Percentiles rank a stretch among this genome's conserved stretches.
Evolutionary conservation across 2,329 filamentous ascomycete genomes (phyloP).

Genomic region (Sporothrix schenckii): DNA sequence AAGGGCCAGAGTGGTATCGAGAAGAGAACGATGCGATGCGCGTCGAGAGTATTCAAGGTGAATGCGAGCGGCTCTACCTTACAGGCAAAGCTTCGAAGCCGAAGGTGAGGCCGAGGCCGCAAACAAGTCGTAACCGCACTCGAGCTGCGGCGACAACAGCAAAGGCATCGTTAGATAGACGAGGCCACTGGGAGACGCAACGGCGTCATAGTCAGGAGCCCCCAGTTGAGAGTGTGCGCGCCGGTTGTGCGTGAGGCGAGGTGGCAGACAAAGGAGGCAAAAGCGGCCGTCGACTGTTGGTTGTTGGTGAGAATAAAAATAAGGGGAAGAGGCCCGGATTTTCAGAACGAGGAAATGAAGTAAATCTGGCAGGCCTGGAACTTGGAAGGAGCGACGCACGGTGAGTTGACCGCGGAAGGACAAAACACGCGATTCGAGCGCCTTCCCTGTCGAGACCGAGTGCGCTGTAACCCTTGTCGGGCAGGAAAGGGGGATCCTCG

Average conservation of each 20-base stretch:
- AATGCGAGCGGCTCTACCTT: not conserved
- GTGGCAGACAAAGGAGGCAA: conserved; percentile 1
- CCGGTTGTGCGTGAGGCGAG: not conserved
- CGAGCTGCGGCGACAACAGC: conserved; percentile 30
- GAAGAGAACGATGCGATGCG: not conserved
- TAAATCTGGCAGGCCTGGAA: conserved; percentile 7
- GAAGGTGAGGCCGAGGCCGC: conserved; percentile 15
- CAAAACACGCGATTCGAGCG: conserved; percentile 32
- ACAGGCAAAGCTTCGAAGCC: not conserved
- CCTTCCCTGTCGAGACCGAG: conserved; percentile 11
- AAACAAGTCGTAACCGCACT: conserved; percentile 29
- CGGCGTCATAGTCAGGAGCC: not conserved
- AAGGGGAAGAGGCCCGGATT: not conserved
- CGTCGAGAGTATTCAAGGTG: not conserved
- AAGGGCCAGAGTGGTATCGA: not conserved
- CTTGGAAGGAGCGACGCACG: conserved; percentile 11
- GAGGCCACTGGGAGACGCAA: conserved; percentile 14
- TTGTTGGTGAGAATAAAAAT: not conserved
- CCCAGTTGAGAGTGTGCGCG: not conserved
- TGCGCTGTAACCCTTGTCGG: conserved; percentile 9
- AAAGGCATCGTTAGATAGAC: conserved; percentile 31
- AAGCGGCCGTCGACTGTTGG: not conserved
- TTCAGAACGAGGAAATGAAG: conserved; percentile 8
- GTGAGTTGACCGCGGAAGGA: conserved; percentile 28
- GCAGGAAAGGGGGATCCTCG: conserved; percentile 1